phyloP scores from a whole-genome alignment of 2,329 filamentous ascomycete species.

The Pyricularia grisea region DNA sequence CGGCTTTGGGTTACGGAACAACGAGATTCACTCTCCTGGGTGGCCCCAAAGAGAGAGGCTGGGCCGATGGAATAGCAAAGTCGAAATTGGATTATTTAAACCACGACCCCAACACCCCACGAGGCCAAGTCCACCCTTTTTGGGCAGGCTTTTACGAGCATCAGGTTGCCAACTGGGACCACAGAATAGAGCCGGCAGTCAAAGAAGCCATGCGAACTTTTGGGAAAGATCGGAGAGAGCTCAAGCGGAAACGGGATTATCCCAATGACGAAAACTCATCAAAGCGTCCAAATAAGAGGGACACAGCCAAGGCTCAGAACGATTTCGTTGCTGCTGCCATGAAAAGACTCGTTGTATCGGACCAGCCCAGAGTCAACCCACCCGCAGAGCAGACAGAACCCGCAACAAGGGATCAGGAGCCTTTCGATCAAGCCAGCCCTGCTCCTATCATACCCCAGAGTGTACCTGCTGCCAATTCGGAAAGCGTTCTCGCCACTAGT shows the following conservation, averaged over 20 bases:
- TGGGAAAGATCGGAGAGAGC: neutral
- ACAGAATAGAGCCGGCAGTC: neutral
- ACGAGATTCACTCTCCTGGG: neutral
- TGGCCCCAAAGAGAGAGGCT: neutral
- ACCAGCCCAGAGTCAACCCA: neutral
- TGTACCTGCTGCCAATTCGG: neutral
- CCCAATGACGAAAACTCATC: neutral
- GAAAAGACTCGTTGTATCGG: neutral
- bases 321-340: neutral
- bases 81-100: neutral
- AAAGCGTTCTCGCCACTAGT: neutral
- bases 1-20: neutral
- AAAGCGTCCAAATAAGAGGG: neutral
- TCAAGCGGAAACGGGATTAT: neutral
- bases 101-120: neutral
- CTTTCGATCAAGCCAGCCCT: neutral
- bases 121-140: neutral
- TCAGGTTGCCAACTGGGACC: neutral
- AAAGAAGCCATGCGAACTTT: neutral
- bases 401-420: neutral
- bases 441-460: neutral
- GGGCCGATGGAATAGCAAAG: neutral
- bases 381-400: neutral
- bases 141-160: neutral
- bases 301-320: neutral